Evolutionary conservation across 257 asterid species (phyloP).

Genomic region (Salvia miltiorrhiza): DNA sequence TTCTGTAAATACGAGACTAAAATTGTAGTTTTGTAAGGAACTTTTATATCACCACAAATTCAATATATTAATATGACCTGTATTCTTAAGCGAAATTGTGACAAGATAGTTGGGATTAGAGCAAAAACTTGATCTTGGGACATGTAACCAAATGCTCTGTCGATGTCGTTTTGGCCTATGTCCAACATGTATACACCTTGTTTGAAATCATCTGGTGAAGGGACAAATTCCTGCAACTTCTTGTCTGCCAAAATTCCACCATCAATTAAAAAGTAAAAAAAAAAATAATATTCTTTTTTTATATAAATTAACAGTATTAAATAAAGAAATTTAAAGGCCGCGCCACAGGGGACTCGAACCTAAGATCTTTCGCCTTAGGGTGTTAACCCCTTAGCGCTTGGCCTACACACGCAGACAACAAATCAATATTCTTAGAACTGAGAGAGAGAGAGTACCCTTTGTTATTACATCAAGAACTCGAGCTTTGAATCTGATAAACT

Average conservation of each 20-base stretch:
- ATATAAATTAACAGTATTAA: too few relatives aligned
- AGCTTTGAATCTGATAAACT: constrained; percentile 41
- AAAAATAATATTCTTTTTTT: too few relatives aligned
- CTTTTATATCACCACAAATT: too few relatives aligned
- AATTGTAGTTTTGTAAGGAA: too few relatives aligned
- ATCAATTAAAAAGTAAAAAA: too few relatives aligned
- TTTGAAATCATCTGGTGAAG: constrained; percentile 21
- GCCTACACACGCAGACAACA: too few relatives aligned
- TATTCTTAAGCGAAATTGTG: neutral
- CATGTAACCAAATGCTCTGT: constrained; percentile 29
- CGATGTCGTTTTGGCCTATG: constrained; percentile 49
- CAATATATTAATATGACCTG: too few relatives aligned
- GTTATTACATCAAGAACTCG: constrained; percentile 12
- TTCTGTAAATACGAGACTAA: constrained; percentile 15
- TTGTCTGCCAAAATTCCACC: neutral
- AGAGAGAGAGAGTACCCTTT: neutral
- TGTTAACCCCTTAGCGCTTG: too few relatives aligned
- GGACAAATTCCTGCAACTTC: neutral
- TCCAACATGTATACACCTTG: constrained; percentile 42
- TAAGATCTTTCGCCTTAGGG: too few relatives aligned
- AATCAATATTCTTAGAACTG: neutral
- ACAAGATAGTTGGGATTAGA: constrained; percentile 34
- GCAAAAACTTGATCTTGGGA: constrained; percentile 26
- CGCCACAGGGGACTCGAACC: too few relatives aligned
- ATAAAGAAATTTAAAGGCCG: too few relatives aligned